Conservation (phyloP, 768 basidiomycete genomes). For the Sporobolomyces roseus region DNA sequence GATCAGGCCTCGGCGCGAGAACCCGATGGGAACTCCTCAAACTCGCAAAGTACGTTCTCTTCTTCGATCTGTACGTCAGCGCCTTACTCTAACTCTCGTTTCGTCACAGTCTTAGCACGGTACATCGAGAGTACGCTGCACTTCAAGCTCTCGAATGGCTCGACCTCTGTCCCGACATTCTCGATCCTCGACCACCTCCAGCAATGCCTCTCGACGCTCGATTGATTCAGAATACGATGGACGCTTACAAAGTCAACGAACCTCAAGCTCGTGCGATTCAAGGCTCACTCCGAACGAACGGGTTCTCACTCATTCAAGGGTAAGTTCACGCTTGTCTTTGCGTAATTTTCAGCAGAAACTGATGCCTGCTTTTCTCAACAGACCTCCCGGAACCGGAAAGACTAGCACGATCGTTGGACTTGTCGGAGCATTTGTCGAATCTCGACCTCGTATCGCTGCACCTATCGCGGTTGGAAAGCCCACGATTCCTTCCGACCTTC, state of each 20-base stretch:
- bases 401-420: conserved; percentile 95
- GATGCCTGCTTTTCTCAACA: conserved; percentile 46
- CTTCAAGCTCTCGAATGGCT: conserved; percentile 77
- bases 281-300: conserved; percentile 60
- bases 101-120: conserved; percentile 69
- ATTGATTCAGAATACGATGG: conserved; percentile 66
- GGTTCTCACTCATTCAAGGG: conserved; percentile 95
- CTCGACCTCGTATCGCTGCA: conserved; percentile 30
- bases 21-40: conserved; percentile 72
- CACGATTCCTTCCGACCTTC: conserved; percentile 52
- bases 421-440: conserved; percentile 68
- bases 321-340: conserved; percentile 48
- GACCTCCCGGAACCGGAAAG: conserved; percentile 97
- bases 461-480: conserved; percentile 56
- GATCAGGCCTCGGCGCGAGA: conserved; percentile 63
- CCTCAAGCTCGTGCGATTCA: conserved; percentile 89
- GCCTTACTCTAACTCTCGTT: too few relatives aligned
- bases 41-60: conserved; percentile 66
- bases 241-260: conserved; percentile 72
- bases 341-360: background rate
- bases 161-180: conserved; percentile 66
- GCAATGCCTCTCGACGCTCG: conserved; percentile 52
- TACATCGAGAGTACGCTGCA: conserved; percentile 87
- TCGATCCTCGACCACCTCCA: conserved; percentile 61
- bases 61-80: background rate